phyloP scores from a whole-genome alignment of 2,329 filamentous ascomycete species.

The Fusarium xylarioides region DNA sequence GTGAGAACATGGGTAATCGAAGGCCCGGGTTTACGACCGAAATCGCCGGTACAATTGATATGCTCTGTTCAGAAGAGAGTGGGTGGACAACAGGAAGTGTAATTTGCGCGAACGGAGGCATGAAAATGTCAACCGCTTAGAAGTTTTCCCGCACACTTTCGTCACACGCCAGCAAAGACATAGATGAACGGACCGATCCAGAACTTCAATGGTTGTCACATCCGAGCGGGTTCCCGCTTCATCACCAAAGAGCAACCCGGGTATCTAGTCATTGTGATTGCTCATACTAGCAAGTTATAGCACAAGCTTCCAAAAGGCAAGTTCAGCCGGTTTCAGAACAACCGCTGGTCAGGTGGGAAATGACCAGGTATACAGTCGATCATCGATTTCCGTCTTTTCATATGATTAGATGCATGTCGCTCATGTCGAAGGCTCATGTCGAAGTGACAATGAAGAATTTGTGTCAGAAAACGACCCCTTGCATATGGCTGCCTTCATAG shows the following conservation, averaged over 20 bases:
- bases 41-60: conserved; percentile 74
- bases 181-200: neutral
- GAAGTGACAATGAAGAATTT: neutral
- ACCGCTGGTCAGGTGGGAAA: neutral
- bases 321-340: neutral
- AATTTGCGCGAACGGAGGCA: conserved; percentile 73
- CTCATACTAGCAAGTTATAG: neutral
- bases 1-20: conserved; percentile 46
- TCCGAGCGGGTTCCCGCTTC: conserved; percentile 17
- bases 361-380: neutral
- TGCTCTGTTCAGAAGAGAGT: conserved; percentile 73
- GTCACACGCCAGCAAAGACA: neutral
- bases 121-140: conserved; percentile 52
- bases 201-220: conserved; percentile 4
- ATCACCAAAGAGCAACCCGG: neutral
- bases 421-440: neutral
- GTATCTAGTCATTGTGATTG: neutral
- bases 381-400: neutral
- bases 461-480: neutral
- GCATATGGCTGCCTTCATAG: neutral
- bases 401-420: neutral
- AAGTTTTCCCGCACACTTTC: neutral
- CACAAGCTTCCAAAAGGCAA: neutral
- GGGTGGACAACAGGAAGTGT: conserved; percentile 77
- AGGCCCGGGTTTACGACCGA: conserved; percentile 56